A percentile compares a stretch with the other conserved stretches of the same genome.
These are phyloP conservation scores for Hibiscus syriacus DNA, from an alignment of 345 rosid species.

Conservation along the genomic window DNA sequence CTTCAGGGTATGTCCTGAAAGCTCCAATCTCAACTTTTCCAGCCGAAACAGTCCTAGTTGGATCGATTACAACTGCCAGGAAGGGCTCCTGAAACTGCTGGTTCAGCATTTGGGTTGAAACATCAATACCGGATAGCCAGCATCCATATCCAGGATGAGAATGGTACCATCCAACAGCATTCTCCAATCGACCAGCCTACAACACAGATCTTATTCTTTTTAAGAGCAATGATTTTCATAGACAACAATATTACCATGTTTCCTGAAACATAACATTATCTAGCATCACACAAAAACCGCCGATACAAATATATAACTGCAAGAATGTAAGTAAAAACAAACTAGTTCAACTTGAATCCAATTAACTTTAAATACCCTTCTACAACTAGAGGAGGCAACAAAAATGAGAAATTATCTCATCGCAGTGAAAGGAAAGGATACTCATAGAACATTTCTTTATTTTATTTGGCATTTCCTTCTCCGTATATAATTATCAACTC, in stretches of 20 bases:
- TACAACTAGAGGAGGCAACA: background rate
- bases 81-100: too few species aligned
- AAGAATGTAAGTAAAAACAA: background rate
- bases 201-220: background rate
- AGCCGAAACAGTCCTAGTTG: too few species aligned
- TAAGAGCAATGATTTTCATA: background rate
- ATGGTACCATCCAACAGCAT: slow-evolving; percentile 89
- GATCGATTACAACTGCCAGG: too few species aligned
- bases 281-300: too few species aligned
- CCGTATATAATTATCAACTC: too few species aligned
- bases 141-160: slow-evolving; percentile 99
- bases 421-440: background rate
- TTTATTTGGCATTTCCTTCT: too few species aligned
- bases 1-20: too few species aligned
- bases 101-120: too few species aligned
- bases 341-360: background rate
- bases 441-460: background rate
- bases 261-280: too few species aligned
- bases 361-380: background rate
- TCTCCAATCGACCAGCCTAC: slow-evolving; percentile 94
- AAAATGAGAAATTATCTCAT: background rate
- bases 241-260: background rate
- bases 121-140: slow-evolving; percentile 99
- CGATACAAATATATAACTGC: background rate
- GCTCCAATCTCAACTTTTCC: too few species aligned